A percentile compares a stretch with the other conserved stretches of the same genome.
Evolutionary conservation across 805 yeast genomes (phyloP).

Genomic region (Metschnikowia sp.): DNA sequence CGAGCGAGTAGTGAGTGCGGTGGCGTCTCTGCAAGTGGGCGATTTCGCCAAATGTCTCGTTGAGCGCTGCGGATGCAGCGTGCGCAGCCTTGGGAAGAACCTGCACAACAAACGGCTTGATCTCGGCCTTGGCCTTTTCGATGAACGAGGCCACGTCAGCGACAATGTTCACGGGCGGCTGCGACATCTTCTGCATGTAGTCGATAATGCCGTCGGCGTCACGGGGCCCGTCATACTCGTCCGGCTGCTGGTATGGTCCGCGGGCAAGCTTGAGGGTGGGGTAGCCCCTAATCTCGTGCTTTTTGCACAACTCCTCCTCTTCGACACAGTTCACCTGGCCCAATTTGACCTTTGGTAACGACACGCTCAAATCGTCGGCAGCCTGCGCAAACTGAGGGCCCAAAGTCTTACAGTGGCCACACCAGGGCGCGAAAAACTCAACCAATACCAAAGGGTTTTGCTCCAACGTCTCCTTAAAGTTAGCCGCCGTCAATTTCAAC

Average conservation of each 20-base stretch:
- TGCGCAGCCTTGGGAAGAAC: slow-evolving; percentile 33
- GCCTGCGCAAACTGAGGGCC: slow-evolving; percentile 81
- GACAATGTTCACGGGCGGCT: slow-evolving; percentile 59
- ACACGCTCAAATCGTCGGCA: slow-evolving; percentile 55
- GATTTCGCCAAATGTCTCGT: slow-evolving; percentile 56
- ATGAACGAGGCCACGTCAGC: slow-evolving; percentile 49
- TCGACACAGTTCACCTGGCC: slow-evolving; percentile 87
- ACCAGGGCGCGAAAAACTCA: slow-evolving; percentile 95
- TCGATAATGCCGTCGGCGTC: slow-evolving; percentile 70
- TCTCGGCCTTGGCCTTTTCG: slow-evolving; percentile 43
- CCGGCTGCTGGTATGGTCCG: slow-evolving; percentile 39
- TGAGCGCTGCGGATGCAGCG: slow-evolving; percentile 23
- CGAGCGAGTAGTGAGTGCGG: slow-evolving; percentile 55
- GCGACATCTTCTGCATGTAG: slow-evolving; percentile 76
- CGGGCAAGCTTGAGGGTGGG: slow-evolving; percentile 81
- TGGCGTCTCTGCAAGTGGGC: slow-evolving; percentile 67
- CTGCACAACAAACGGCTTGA: slow-evolving; percentile 59
- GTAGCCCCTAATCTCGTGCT: slow-evolving; percentile 71
- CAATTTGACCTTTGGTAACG: slow-evolving; percentile 57
- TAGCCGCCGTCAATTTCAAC: slow-evolving; percentile 65
- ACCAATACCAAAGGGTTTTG: slow-evolving; percentile 78
- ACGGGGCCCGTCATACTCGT: slow-evolving; percentile 84
- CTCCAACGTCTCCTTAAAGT: slow-evolving; percentile 61
- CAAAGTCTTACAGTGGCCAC: slow-evolving; percentile 89
- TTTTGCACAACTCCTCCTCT: slow-evolving; percentile 66